These are phyloP conservation scores for Cutaneotrichosporon sp. DNA, from an alignment of 1,284 basidiomycete species.

Conservation along the genomic window DNA sequence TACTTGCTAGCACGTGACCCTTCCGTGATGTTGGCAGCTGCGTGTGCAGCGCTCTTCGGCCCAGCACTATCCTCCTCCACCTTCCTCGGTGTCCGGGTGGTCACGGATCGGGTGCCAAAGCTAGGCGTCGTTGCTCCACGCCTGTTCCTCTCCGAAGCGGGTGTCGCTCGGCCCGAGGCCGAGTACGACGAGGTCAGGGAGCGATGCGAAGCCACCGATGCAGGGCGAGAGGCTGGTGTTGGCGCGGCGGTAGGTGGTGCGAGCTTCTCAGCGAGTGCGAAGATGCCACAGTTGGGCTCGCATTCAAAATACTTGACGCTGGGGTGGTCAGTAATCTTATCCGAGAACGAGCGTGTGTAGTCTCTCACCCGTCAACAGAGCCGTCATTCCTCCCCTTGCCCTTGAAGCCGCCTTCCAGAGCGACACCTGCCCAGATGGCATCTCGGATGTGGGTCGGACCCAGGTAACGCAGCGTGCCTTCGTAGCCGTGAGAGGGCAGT, in stretches of 20 bases:
- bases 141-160: constrained; percentile 12
- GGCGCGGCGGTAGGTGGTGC: constrained; percentile 62
- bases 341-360: not conserved
- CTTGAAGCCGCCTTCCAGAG: constrained; percentile 75
- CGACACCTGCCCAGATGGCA: constrained; percentile 86
- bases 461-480: constrained; percentile 73
- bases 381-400: constrained; percentile 98
- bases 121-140: constrained; percentile 15
- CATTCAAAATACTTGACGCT: constrained; percentile 84
- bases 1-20: constrained; percentile 79
- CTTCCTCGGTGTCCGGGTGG: constrained; percentile 2
- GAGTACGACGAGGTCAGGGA: constrained; percentile 40
- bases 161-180: constrained; percentile 25
- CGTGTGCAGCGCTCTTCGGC: constrained; percentile 39
- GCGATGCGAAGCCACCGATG: constrained; percentile 71
- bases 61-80: not conserved
- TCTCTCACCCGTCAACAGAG: constrained; percentile 75
- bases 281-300: constrained; percentile 82
- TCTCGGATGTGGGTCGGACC: constrained; percentile 81
- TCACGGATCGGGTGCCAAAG: constrained; percentile 19
- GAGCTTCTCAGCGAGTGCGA: constrained; percentile 78
- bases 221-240: constrained; percentile 61
- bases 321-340: constrained; percentile 38
- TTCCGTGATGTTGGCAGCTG: constrained; percentile 63
- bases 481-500: constrained; percentile 74